Evolutionary conservation across 1,284 basidiomycete genomes (phyloP), one percentile per base, ranked within the genome.

Genomic region (Microbotryum lychnidis-dioicae): DNA sequence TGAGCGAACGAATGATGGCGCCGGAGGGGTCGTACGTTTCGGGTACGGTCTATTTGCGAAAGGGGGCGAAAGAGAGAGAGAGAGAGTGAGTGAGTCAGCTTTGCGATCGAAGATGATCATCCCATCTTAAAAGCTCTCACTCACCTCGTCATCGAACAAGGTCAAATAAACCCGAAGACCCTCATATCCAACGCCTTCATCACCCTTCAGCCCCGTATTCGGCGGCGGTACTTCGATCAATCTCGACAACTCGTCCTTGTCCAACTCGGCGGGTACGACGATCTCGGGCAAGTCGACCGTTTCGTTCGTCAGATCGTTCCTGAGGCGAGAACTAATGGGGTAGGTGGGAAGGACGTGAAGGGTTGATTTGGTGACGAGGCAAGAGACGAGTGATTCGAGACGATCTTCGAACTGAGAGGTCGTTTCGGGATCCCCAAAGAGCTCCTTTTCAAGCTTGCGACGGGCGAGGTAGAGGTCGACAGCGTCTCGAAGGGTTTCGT

Each of bases 211-310:
- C 3, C 77, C 77, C 61, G 68, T 62, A 14, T 54, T 65, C 33
- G 52, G 61, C 20, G 47, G 59, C 37, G 37, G 37, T 10, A 42
- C 37, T 42, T 49, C 61, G 44, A 54, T 52, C 44, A 54, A 77
- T 75, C 1, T 83, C 81, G 51, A 87, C 78, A 7, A 83, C 82
- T 87, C 87, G 9, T 87, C 79, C 67, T 90, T 87, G 21, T 89
- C 85, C 56, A 86, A 83, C 75, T 92, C 91, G 6, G 91, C 90
- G 4, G 91, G 89, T 6, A 94, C 89, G 33, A 90, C 80, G 50
- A 92, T 83, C 21, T 83, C 80, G 5, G 88, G 87, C 4, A 94
- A 77, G 44, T 84, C 81, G 69, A 87, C 90, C 2, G 83, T 69
- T 5, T 76, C 74, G 2, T 80, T 76, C 21, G 79, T 77, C 1